Conservation (phyloP, 2,329 filamentous ascomycete species). For the Colletotrichum australisinense region DNA sequence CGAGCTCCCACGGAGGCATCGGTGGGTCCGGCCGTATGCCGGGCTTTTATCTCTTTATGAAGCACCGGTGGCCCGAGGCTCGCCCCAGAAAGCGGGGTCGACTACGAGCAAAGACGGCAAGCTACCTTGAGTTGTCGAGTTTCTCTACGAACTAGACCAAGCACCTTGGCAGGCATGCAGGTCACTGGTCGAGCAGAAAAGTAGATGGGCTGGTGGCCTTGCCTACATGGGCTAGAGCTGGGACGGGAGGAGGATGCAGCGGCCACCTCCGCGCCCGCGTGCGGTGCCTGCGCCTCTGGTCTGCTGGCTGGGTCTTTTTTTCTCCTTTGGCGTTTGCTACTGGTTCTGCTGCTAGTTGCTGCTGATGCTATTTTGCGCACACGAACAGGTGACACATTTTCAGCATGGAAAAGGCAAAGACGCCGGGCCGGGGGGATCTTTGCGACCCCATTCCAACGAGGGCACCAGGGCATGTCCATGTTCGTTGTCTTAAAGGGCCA, state of each 20-base stretch:
- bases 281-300: not conserved
- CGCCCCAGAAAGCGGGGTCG: conserved; percentile 13
- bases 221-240: not conserved
- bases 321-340: not conserved
- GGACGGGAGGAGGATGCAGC: not conserved
- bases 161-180: not conserved
- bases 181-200: not conserved
- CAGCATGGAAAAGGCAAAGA: not conserved
- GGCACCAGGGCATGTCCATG: not conserved
- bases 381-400: not conserved
- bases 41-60: conserved; percentile 13
- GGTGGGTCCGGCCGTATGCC: conserved; percentile 35
- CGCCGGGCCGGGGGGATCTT: not conserved
- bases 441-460: not conserved
- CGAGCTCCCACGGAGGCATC: conserved; percentile 25
- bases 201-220: not conserved
- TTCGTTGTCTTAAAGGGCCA: not conserved
- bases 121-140: not conserved
- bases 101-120: not conserved
- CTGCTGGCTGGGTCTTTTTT: not conserved
- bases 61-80: conserved; percentile 32
- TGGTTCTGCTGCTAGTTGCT: not conserved
- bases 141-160: not conserved
- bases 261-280: not conserved
- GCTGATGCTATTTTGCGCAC: not conserved